Evolutionary conservation across 2,329 filamentous ascomycete genomes (phyloP).

Genomic region (Penicillium sp.): DNA sequence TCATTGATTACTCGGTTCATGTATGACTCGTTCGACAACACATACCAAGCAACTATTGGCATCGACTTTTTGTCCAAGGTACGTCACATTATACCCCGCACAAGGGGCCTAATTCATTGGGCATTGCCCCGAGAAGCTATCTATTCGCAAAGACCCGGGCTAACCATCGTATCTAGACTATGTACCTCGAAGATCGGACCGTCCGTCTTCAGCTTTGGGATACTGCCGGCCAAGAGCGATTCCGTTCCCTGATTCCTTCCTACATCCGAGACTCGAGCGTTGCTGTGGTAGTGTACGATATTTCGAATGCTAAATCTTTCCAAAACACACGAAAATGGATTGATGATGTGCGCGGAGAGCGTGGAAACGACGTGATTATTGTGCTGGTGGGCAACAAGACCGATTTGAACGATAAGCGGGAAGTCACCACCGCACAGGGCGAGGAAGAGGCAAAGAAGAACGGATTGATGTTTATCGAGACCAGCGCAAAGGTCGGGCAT

Average conservation of each 20-base stretch:
- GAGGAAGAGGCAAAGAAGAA: slow-evolving; percentile 98
- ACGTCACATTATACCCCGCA: slow-evolving; percentile 30
- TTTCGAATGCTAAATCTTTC: slow-evolving; percentile 95
- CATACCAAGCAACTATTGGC: slow-evolving; percentile 98
- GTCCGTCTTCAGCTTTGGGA: slow-evolving; percentile 98
- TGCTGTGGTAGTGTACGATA: slow-evolving; percentile 97
- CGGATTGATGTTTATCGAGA: slow-evolving; percentile 98
- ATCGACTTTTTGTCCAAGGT: slow-evolving; percentile 99
- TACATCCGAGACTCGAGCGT: slow-evolving; percentile 98
- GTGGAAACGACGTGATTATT: slow-evolving; percentile 98
- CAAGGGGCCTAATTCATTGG: neutral
- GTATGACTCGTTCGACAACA: slow-evolving; percentile 99
- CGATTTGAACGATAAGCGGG: slow-evolving; percentile 94
- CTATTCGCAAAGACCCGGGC: neutral
- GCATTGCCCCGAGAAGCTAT: neutral
- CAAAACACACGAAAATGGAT: slow-evolving; percentile 99
- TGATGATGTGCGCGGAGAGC: slow-evolving; percentile 92
- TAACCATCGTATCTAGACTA: slow-evolving; percentile 61
- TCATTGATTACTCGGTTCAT: slow-evolving; percentile 99
- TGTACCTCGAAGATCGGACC: slow-evolving; percentile 98
- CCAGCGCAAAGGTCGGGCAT: slow-evolving; percentile 93
- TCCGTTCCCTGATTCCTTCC: slow-evolving; percentile 93
- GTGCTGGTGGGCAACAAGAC: slow-evolving; percentile 99
- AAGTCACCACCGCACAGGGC: slow-evolving; percentile 93
- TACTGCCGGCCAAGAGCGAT: slow-evolving; percentile 94